A percentile compares a stretch with the other conserved stretches of the same genome.
These are phyloP conservation scores for Claviceps purpurea DNA, from an alignment of 2,329 filamentous ascomycete species.

Conservation along the genomic window DNA sequence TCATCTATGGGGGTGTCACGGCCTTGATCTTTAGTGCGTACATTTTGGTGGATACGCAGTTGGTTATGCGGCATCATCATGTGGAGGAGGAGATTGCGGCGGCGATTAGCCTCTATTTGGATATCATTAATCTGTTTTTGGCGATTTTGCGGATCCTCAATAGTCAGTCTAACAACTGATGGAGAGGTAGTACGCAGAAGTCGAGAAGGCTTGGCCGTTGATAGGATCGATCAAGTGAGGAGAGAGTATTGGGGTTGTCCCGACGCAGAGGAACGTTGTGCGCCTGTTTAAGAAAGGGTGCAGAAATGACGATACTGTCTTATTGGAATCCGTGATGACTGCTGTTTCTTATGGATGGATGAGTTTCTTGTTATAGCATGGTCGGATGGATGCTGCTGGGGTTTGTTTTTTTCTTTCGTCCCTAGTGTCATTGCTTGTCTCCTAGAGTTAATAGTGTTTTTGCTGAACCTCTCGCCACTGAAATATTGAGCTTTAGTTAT, in stretches of 20 bases:
- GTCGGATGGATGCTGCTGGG: background rate
- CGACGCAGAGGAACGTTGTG: too few species aligned
- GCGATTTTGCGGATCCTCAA: conserved; percentile 92
- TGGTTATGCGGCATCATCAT: conserved; percentile 90
- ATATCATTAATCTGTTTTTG: conserved; percentile 94
- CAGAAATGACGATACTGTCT: too few species aligned
- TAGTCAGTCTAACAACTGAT: conserved; percentile 83
- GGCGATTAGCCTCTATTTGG: conserved; percentile 86
- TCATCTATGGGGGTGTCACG: conserved; percentile 68
- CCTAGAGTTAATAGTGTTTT: background rate
- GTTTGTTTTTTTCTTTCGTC: background rate
- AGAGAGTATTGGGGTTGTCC: too few species aligned
- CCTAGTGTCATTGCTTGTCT: too few species aligned
- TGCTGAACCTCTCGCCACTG: background rate
- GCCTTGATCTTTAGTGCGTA: conserved; percentile 90
- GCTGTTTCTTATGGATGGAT: too few species aligned
- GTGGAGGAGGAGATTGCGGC: conserved; percentile 97
- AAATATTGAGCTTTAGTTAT: background rate
- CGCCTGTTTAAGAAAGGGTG: too few species aligned
- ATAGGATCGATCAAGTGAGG: too few species aligned
- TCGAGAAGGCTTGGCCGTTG: too few species aligned
- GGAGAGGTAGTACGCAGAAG: conserved; percentile 1
- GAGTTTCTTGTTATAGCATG: too few species aligned
- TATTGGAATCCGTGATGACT: too few species aligned
- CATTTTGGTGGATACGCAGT: conserved; percentile 90